Conservation (phyloP, 768 basidiomycete species). For the Holtermanniella nyarrowii region DNA sequence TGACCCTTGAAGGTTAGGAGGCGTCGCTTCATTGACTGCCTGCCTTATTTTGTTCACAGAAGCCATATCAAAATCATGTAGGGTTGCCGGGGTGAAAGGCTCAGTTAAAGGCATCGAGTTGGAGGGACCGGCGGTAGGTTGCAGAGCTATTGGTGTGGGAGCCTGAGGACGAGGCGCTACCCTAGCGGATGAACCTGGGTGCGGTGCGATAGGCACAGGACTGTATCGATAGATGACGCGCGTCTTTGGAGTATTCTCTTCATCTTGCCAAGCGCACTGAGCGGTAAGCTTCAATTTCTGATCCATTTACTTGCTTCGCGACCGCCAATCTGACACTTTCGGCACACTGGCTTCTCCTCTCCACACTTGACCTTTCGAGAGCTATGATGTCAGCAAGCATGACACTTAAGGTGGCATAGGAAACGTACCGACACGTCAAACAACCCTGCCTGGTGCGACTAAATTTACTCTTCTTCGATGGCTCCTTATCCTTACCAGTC, state of each 20-base stretch:
- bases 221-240: background rate
- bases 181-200: background rate
- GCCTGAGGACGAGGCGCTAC: background rate
- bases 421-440: background rate
- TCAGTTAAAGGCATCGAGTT: background rate
- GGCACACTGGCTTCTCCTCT: constrained; percentile 10
- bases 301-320: background rate
- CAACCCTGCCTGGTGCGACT: background rate
- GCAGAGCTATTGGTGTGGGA: background rate
- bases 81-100: background rate
- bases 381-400: too few relatives aligned
- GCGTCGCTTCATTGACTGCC: background rate
- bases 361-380: constrained; percentile 14
- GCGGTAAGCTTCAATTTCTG: background rate
- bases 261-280: constrained; percentile 1
- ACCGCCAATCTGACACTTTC: constrained; percentile 4
- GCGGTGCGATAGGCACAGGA: background rate
- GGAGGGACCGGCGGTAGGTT: background rate
- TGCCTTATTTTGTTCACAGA: background rate
- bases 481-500: background rate
- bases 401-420: too few relatives aligned
- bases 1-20: background rate
- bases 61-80: too few relatives aligned
- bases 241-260: too few relatives aligned
- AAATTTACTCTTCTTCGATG: background rate